These are phyloP conservation scores for Penicillium herquei DNA, from an alignment of 495 filamentous ascomycete genomes.

Conservation along the genomic window DNA sequence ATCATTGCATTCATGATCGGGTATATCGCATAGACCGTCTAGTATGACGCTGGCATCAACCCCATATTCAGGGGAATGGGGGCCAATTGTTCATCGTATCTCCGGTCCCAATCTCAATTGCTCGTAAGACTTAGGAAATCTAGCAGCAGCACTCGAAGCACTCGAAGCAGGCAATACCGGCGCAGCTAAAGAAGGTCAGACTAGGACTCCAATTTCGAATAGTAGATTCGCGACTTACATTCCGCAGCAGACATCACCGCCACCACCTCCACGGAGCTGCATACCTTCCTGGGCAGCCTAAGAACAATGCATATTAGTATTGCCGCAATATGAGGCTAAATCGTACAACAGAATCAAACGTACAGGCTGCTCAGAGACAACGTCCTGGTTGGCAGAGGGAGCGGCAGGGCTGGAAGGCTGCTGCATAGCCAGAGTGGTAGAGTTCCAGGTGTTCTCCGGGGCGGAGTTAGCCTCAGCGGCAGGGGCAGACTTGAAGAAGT, in stretches of 20 bases:
- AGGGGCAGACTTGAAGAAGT: slow-evolving; percentile 39
- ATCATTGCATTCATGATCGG: background rate
- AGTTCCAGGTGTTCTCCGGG: slow-evolving; percentile 30
- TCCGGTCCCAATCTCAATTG: too few relatives aligned
- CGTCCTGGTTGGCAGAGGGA: slow-evolving; percentile 24
- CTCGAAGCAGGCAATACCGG: slow-evolving; percentile 45
- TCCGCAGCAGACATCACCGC: slow-evolving; percentile 44
- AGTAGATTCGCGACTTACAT: slow-evolving; percentile 29
- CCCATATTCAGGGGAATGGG: background rate
- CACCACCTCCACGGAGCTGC: slow-evolving; percentile 44
- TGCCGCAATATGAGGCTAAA: background rate
- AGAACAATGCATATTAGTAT: slow-evolving; percentile 5
- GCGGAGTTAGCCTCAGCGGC: slow-evolving; percentile 21
- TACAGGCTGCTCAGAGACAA: slow-evolving; percentile 42
- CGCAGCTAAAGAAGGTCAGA: slow-evolving; percentile 31
- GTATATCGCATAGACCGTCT: slow-evolving; percentile 3
- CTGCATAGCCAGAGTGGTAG: slow-evolving; percentile 41
- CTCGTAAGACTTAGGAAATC: background rate
- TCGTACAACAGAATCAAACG: background rate
- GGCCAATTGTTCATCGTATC: too few relatives aligned
- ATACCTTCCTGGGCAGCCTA: slow-evolving; percentile 38
- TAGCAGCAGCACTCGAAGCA: slow-evolving; percentile 49
- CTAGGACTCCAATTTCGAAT: background rate
- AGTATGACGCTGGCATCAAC: background rate
- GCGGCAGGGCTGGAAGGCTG: slow-evolving; percentile 40